phyloP scores from a whole-genome alignment of 305 asterid species.

The Solanum hybrid region DNA sequence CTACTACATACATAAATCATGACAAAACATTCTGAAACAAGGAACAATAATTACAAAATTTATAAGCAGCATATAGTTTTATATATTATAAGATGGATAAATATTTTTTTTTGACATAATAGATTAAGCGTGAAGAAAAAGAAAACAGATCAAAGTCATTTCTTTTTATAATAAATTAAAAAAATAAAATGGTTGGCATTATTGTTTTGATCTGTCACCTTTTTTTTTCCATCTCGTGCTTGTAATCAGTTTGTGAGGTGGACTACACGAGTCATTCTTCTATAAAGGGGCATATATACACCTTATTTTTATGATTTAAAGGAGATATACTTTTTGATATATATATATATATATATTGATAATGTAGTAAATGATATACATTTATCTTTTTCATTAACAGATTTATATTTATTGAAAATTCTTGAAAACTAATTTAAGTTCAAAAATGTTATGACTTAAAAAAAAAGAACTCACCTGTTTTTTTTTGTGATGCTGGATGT shows the following conservation, averaged over 20 bases:
- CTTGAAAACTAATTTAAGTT: too few relatives aligned
- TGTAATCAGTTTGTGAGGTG: constrained; percentile 6
- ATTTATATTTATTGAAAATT: too few relatives aligned
- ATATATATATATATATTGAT: too few relatives aligned
- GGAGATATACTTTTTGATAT: too few relatives aligned
- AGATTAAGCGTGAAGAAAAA: neutral
- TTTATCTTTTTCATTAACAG: too few relatives aligned
- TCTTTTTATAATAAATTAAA: neutral
- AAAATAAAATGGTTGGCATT: neutral
- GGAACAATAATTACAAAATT: neutral
- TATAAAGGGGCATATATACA: too few relatives aligned
- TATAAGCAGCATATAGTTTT: neutral
- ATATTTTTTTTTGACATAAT: neutral
- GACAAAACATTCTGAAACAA: neutral
- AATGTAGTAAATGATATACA: too few relatives aligned
- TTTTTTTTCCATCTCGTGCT: neutral
- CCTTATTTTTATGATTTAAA: neutral
- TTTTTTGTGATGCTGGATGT: too few relatives aligned
- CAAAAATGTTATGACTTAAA: too few relatives aligned
- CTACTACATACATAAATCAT: neutral
- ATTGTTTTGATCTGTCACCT: neutral
- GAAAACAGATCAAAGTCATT: neutral
- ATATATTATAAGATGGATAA: neutral
- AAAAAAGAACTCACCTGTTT: too few relatives aligned
- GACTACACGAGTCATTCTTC: neutral